A percentile compares a stretch with the other conserved stretches of the same genome.
phyloP scores from a whole-genome alignment of 768 basidiomycete genomes.

The Tulasnella sp. region DNA sequence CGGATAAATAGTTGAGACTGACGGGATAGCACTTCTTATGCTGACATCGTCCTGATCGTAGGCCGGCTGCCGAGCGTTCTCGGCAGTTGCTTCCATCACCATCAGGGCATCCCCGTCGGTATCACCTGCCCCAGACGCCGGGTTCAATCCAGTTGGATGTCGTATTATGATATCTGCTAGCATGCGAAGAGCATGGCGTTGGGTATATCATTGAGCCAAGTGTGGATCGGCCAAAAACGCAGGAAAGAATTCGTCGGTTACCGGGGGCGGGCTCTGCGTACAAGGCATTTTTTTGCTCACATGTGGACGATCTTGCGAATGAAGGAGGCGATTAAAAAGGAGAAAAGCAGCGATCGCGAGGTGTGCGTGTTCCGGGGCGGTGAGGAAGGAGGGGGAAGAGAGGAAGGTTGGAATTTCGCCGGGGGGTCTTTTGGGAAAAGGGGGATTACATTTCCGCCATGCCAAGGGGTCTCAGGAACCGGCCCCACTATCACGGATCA shows the following conservation, averaged over 20 bases:
- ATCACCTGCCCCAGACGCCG: not conserved
- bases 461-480: not conserved
- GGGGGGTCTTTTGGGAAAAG: not conserved
- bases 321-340: not conserved
- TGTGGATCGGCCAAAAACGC: not conserved
- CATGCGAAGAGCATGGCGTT: not conserved
- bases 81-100: not conserved
- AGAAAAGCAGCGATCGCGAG: not conserved
- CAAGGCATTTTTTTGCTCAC: not conserved
- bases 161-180: not conserved
- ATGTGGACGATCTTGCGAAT: not conserved
- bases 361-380: not conserved
- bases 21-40: not conserved
- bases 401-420: not conserved
- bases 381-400: not conserved
- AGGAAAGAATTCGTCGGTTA: not conserved
- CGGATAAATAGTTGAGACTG: slow-evolving; percentile 7
- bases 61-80: not conserved
- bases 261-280: not conserved
- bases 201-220: not conserved
- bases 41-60: not conserved
- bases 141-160: not conserved
- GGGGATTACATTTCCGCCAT: not conserved
- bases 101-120: not conserved
- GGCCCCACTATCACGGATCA: not conserved